phyloP scores from a whole-genome alignment of 345 rosid genomes.

The Populus simonii region DNA sequence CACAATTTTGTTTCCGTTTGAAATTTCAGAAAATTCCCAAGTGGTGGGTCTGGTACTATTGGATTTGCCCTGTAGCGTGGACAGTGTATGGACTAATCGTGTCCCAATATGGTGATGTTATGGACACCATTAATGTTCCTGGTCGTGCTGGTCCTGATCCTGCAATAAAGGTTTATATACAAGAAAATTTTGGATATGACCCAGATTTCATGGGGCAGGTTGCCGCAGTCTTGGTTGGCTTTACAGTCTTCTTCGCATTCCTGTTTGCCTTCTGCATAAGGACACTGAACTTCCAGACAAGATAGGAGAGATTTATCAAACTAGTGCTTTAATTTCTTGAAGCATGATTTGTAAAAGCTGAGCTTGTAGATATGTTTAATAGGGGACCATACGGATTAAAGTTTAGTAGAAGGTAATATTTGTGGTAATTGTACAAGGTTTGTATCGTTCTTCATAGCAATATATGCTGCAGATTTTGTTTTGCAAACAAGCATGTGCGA shows the following conservation, averaged over 20 bases:
- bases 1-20: not conserved
- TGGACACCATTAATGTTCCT: constrained; percentile 35
- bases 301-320: constrained; percentile 31
- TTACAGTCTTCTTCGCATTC: constrained; percentile 61
- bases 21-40: constrained; percentile 61
- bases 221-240: constrained; percentile 60
- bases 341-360: not conserved
- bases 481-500: no score
- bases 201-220: constrained; percentile 61
- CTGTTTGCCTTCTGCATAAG: constrained; percentile 66
- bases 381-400: not conserved
- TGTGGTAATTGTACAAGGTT: no score
- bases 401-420: no score
- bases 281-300: constrained; percentile 73
- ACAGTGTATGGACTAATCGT: constrained; percentile 47
- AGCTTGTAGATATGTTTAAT: not conserved
- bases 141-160: constrained; percentile 28
- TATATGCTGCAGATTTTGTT: no score
- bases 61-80: constrained; percentile 92
- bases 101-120: constrained; percentile 71
- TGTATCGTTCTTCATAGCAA: no score
- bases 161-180: constrained; percentile 40
- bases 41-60: constrained; percentile 97
- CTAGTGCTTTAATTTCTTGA: not conserved
- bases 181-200: constrained; percentile 55